Conservation (phyloP, 208 protist species). For the Trypanosoma brucei region DNA sequence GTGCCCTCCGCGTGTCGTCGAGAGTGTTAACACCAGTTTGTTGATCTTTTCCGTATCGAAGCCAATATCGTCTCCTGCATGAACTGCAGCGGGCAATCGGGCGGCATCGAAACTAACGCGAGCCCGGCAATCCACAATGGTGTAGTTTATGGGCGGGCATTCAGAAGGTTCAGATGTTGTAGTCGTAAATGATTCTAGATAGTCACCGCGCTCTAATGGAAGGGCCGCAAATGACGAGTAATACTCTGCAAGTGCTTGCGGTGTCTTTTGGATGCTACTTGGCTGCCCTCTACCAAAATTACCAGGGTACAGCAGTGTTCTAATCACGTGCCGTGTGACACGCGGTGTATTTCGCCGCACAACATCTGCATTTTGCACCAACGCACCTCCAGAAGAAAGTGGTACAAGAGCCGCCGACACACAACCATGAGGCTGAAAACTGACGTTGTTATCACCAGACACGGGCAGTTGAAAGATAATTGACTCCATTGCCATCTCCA, state of each 20-base stretch:
- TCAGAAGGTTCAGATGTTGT: not conserved
- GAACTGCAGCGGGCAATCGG: constrained; percentile 71
- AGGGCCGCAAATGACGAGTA: constrained; percentile 53
- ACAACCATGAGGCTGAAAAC: constrained; percentile 34
- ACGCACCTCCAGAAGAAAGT: constrained; percentile 54
- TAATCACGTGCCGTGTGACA: constrained; percentile 56
- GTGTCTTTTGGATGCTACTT: constrained; percentile 37
- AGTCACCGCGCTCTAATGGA: constrained; percentile 70
- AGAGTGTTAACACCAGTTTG: constrained; percentile 22
- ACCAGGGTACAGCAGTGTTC: constrained; percentile 55
- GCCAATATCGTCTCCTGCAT: constrained; percentile 42
- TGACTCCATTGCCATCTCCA: constrained; percentile 22
- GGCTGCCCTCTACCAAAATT: constrained; percentile 9
- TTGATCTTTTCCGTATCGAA: constrained; percentile 32
- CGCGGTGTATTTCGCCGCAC: constrained; percentile 66
- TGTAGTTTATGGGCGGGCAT: constrained; percentile 45
- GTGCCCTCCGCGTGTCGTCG: constrained; percentile 45
- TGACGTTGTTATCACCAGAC: constrained; percentile 30
- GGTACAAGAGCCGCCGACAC: constrained; percentile 46
- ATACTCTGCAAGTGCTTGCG: constrained; percentile 46
- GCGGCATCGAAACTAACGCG: constrained; percentile 76
- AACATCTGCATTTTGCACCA: constrained; percentile 75
- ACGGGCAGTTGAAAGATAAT: constrained; percentile 36
- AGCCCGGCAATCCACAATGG: constrained; percentile 87
- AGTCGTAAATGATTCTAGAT: constrained; percentile 51